Base-by-base conservation (phyloP, 345 rosid species). In the Camelina hispida region DNA sequence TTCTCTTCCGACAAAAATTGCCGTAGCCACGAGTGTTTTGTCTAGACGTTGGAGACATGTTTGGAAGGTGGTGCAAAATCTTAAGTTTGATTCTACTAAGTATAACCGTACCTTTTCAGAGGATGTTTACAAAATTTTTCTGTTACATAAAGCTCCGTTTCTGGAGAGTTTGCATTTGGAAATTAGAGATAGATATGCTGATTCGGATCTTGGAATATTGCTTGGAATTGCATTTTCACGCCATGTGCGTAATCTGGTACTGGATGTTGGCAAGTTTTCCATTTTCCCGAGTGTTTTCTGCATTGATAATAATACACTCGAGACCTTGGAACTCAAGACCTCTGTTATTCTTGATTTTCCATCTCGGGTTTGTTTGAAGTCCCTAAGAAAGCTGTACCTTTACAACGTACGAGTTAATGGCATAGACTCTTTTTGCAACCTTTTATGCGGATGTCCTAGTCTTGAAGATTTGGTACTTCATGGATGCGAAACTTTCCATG, bases 381-480 rank as follows among this genome's bases (percentile, higher is more conserved):
- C 60, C 9, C 38, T 55, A 2, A 55, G 17, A 28, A 28, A 28
- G 38, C 1, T 55, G 18, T 4, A 55, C 18, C 60, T 35, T 8
- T 2, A 35, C 40, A 2, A 4, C 3, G 15, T 40, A 11, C 25
- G 2, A 12, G 12, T 40, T 12, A 1, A 12, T 11, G 4, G 1
- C 12, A 9, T 23, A 37, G 35, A 15, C 6, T 68, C 58, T 50
- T 30, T 66, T 50, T 13, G 1, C 18, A 66, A 66, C 58, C 58
- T 66, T 12, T 50, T 66, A 35, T 18, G 34, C 50, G 70, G 32
- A 2, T 66, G 58, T 25, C 47, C 70, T 34, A 18, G 11, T 66
- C 70, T 66, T 66, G 18, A 18, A 34, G 46, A 66, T 66, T 50
- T 68, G 63, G 16, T 54, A 32, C 28, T 25, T 25, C 28, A 25